A percentile compares a stretch with the other conserved stretches of the same genome.
phyloP scores from a whole-genome alignment of 2,329 filamentous ascomycete species.

The Pleomassaria siparia region DNA sequence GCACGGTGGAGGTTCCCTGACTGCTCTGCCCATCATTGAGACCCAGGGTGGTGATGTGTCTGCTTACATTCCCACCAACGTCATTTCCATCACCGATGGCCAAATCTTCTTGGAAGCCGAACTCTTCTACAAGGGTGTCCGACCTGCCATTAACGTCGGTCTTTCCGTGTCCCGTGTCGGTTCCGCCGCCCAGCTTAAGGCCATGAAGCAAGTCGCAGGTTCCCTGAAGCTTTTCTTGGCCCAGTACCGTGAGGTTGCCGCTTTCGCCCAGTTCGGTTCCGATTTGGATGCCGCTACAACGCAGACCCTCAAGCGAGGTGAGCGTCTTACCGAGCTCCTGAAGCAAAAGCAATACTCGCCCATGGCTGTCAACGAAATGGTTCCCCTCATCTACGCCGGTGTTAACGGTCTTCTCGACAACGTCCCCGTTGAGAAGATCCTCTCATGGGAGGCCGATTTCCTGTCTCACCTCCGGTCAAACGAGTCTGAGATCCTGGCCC shows the following conservation, averaged over 20 bases:
- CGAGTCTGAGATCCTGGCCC: conserved; percentile 78
- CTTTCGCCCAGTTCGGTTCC: conserved; percentile 99
- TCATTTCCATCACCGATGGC: conserved; percentile 99
- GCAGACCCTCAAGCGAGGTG: conserved; percentile 97
- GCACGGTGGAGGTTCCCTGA: conserved; percentile 93
- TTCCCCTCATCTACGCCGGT: conserved; percentile 98
- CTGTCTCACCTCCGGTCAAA: conserved; percentile 87
- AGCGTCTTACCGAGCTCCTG: conserved; percentile 96
- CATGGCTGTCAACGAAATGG: conserved; percentile 99
- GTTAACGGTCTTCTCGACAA: conserved; percentile 93
- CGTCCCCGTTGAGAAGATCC: conserved; percentile 88
- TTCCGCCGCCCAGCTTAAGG: conserved; percentile 98
- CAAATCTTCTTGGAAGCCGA: conserved; percentile 99
- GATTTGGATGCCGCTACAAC: conserved; percentile 98
- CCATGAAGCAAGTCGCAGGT: conserved; percentile 99
- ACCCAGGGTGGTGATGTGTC: conserved; percentile 99
- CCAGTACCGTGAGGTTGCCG: conserved; percentile 99
- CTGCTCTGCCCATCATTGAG: conserved; percentile 96
- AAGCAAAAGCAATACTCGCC: conserved; percentile 99
- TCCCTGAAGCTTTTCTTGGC: conserved; percentile 99
- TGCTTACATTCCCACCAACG: conserved; percentile 99
- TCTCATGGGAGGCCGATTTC: conserved; percentile 94
- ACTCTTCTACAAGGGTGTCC: conserved; percentile 99
- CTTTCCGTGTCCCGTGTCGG: conserved; percentile 99
- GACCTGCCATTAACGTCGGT: conserved; percentile 99